phyloP scores from a whole-genome alignment of 129 eudicot genomes.

The Pseudognaphalium luteoalbum region DNA sequence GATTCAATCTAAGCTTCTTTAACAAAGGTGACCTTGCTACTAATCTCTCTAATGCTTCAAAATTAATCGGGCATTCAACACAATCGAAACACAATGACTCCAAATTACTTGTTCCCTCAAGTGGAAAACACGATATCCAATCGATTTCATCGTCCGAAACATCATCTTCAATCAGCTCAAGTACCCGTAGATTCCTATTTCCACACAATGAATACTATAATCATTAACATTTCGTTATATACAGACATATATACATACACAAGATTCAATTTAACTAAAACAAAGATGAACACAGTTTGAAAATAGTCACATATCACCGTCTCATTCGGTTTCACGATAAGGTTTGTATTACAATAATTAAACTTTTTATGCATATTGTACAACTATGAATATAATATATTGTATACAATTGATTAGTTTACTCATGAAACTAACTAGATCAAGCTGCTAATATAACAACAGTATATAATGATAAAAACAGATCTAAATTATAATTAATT shows the following conservation, averaged over 20 bases:
- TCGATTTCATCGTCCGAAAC: slow-evolving; percentile 67
- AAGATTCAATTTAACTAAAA: not conserved
- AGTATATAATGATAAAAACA: not conserved
- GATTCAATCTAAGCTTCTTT: slow-evolving; percentile 65
- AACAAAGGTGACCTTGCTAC: slow-evolving; percentile 59
- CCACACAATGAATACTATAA: not conserved
- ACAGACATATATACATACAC: not conserved
- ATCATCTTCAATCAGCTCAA: slow-evolving; percentile 71
- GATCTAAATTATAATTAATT: slow-evolving; percentile 22
- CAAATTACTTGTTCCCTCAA: slow-evolving; percentile 44
- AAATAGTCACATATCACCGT: no score
- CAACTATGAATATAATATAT: not conserved
- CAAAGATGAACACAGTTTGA: not conserved
- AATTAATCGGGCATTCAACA: slow-evolving; percentile 54
- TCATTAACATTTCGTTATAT: slow-evolving; percentile 3
- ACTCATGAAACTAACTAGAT: slow-evolving; percentile 13
- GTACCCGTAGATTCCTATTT: slow-evolving; percentile 66
- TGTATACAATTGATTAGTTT: not conserved
- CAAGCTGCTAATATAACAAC: not conserved
- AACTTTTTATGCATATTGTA: not conserved
- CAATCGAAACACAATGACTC: slow-evolving; percentile 70
- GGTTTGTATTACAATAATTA: no score
- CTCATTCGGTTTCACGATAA: no score
- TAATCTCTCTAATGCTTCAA: slow-evolving; percentile 65
- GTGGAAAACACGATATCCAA: slow-evolving; percentile 73